Evolutionary conservation across 2,329 filamentous ascomycete species (phyloP).

Genomic region (Talaromyces sp.): DNA sequence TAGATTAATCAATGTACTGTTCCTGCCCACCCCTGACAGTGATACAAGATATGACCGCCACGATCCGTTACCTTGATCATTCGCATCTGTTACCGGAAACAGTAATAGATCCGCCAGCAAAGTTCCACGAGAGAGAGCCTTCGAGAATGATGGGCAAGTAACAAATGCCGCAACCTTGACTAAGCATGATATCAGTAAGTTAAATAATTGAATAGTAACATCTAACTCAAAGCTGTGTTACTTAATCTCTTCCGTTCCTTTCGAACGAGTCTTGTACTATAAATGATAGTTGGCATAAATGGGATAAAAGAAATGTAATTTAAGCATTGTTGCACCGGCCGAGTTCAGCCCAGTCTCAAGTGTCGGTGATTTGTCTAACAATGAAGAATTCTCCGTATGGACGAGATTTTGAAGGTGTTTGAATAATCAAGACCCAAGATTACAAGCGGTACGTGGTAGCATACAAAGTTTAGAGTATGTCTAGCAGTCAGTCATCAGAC

Average conservation of each 20-base stretch:
- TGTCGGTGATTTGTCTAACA: background rate
- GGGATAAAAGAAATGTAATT: background rate
- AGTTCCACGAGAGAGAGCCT: background rate
- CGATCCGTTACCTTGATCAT: background rate
- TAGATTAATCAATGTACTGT: background rate
- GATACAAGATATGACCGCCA: constrained; percentile 9
- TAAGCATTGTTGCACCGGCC: background rate
- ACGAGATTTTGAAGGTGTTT: background rate
- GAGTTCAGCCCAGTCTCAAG: background rate
- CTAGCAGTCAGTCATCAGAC: background rate
- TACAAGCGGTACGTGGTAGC: background rate
- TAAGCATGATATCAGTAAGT: background rate
- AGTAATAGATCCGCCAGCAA: background rate
- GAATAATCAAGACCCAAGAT: background rate
- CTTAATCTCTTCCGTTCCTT: background rate
- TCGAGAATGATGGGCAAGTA: background rate
- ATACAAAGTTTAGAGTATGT: background rate
- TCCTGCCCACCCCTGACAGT: background rate
- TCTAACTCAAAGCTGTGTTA: background rate
- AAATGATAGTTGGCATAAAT: background rate
- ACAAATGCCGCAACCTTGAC: background rate
- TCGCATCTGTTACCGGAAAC: background rate
- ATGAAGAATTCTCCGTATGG: background rate
- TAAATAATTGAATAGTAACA: too few relatives aligned
- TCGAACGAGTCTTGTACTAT: background rate